A percentile compares a stretch with the other conserved stretches of the same genome.
These are phyloP conservation scores for Barnettozyma wickerhamii DNA, from an alignment of 805 yeast genomes.

Conservation along the genomic window DNA sequence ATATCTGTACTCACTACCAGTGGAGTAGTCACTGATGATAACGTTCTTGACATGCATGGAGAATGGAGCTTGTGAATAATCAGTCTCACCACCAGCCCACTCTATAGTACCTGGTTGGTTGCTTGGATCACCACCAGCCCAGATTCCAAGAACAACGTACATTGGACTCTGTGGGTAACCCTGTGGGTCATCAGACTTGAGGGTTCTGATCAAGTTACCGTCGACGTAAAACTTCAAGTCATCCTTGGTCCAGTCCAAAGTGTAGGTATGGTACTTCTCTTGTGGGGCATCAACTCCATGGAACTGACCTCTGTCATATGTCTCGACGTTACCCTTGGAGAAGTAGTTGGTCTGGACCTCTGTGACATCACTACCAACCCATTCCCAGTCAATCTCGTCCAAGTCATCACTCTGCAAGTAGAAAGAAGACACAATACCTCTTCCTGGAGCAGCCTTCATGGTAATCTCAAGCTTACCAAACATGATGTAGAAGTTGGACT, in stretches of 20 bases:
- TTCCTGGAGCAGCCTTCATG: conserved; percentile 69
- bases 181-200: conserved; percentile 46
- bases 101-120: conserved; percentile 66
- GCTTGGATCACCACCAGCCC: conserved; percentile 80
- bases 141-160: conserved; percentile 61
- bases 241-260: conserved; percentile 78
- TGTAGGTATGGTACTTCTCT: conserved; percentile 64
- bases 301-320: conserved; percentile 77
- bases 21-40: conserved; percentile 64
- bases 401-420: conserved; percentile 78
- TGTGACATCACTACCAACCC: conserved; percentile 75
- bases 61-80: conserved; percentile 64
- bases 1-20: conserved; percentile 56
- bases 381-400: conserved; percentile 88
- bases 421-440: conserved; percentile 76
- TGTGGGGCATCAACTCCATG: conserved; percentile 58
- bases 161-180: conserved; percentile 95
- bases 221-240: conserved; percentile 67
- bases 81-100: conserved; percentile 80
- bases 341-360: conserved; percentile 78
- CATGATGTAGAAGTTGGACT: conserved; percentile 80
- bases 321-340: conserved; percentile 71
- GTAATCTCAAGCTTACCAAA: conserved; percentile 78
- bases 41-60: conserved; percentile 58
- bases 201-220: conserved; percentile 62